Evolutionary conservation across 495 filamentous ascomycete genomes (phyloP).

Genomic region (Penicillium flavigenum): DNA sequence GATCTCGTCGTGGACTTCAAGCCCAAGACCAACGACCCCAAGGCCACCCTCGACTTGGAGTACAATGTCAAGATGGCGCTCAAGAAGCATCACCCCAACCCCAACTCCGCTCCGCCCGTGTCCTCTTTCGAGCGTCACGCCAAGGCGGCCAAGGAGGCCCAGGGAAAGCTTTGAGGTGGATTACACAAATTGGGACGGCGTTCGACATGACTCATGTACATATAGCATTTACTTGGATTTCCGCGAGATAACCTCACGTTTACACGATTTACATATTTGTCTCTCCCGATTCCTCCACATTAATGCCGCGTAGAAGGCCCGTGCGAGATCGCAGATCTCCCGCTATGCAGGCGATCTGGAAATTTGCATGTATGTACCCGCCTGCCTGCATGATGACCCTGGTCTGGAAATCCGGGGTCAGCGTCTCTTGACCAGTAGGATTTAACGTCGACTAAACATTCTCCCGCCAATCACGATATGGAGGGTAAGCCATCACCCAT

Average conservation of each 20-base stretch:
- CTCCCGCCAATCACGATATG: neutral
- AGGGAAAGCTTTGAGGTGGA: conserved; percentile 8
- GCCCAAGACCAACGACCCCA: conserved; percentile 49
- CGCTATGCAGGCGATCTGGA: neutral
- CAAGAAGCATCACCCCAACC: conserved; percentile 51
- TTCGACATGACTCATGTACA: conserved; percentile 10
- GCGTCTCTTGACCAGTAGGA: neutral
- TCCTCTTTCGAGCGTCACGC: conserved; percentile 47
- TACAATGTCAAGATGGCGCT: conserved; percentile 49
- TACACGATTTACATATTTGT: neutral
- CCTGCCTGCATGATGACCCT: neutral
- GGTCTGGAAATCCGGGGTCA: conserved; percentile 4
- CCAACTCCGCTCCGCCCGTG: conserved; percentile 46
- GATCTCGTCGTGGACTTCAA: conserved; percentile 64
- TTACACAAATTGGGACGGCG: conserved; percentile 5
- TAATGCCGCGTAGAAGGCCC: neutral
- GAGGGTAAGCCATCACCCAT: neutral
- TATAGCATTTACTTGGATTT: conserved; percentile 15
- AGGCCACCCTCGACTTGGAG: conserved; percentile 46
- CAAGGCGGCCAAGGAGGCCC: conserved; percentile 25
- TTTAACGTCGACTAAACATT: neutral
- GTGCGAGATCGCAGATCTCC: conserved; percentile 5
- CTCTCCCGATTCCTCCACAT: neutral
- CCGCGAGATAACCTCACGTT: conserved; percentile 7
- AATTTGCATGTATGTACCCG: neutral